Evolutionary conservation across 345 rosid genomes (phyloP), one percentile per base, ranked within the genome.

Genomic region (Ailanthus altissimus): DNA sequence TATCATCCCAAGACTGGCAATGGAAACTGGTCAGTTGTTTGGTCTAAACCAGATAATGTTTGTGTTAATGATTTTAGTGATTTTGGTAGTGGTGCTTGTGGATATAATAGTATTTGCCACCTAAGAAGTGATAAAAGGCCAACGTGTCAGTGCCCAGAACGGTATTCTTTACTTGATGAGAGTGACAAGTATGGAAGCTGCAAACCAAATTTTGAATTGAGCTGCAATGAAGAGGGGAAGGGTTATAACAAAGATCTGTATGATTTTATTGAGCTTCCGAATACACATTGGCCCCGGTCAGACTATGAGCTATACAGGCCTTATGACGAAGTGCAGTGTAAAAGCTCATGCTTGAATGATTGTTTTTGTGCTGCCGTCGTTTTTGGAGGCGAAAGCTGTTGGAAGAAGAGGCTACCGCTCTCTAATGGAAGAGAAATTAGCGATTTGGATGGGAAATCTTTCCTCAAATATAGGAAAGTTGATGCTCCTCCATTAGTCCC

Each of bases 321-420:
- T 25, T 72, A 15, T 45, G 2, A 23, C 16, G 75, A 72, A 58
- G 67, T 40, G 20, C 53, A 57, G 16, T 58, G 67, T 56, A 58
- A 16, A 58, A 45, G 16, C 0, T 15, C 43, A 59, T 59, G 76
- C 56, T 73, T 73, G 13, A 28, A 15, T 0, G 76, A 73, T 60
- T 59, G 76, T 26, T 32, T 45, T 3, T 72, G 76, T 59, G 56
- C 45, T 26, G 67, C 1, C 6, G 76, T 8, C 2, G 18, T 59
- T 25, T 73, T 18, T 11, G 0, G 0, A 0, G 28, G 0, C 0
- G 56, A 12, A 0, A 18, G 1, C 6, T 84, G 86, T 49, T 78
- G 81, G 85, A 79, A 72, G 78, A 84, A 84, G 78, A 84, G 62
- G 81, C 67, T 83, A 0, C 88, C 87, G 0, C 83, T 87, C 40